These are phyloP conservation scores for Rhodosorus marinus DNA, from an alignment of 23 red algal species.

Conservation along the genomic window DNA sequence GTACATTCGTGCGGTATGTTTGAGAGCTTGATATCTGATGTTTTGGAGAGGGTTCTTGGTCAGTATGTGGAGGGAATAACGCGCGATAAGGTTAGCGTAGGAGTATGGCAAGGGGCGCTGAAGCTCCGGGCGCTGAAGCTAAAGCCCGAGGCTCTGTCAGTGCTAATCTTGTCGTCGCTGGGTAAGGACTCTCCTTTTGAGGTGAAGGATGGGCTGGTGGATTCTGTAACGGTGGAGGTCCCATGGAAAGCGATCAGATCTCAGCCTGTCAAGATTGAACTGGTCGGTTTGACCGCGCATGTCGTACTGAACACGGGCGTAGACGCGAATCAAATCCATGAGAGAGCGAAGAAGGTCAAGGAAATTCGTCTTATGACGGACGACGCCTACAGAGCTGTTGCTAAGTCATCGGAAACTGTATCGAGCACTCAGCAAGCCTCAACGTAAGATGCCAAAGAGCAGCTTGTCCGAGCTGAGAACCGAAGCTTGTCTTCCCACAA, in stretches of 20 bases:
- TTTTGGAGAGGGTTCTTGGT: slow-evolving; percentile 51
- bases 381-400: slow-evolving; percentile 30
- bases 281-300: slow-evolving; percentile 3
- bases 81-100: slow-evolving; percentile 36
- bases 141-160: slow-evolving; percentile 51
- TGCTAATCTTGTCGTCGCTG: slow-evolving; percentile 48
- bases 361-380: slow-evolving; percentile 48
- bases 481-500: no score
- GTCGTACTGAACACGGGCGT: neutral
- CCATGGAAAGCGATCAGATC: slow-evolving; percentile 81
- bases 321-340: slow-evolving; percentile 1
- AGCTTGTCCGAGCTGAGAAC: neutral
- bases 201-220: slow-evolving; percentile 53
- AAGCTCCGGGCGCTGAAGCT: slow-evolving; percentile 57
- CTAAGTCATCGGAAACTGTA: neutral
- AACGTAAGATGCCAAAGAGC: no score
- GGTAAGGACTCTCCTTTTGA: slow-evolving; percentile 31
- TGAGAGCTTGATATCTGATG: slow-evolving; percentile 52
- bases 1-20: no score
- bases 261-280: slow-evolving; percentile 28
- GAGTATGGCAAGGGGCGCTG: slow-evolving; percentile 61
- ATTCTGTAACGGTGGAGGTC: slow-evolving; percentile 34
- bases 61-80: slow-evolving; percentile 77
- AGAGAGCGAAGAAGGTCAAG: slow-evolving; percentile 29
- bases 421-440: neutral